Percentiles rank a stretch among this genome's conserved stretches.
phyloP scores from a whole-genome alignment of 106 monocot species.

The Acorus calamus region DNA sequence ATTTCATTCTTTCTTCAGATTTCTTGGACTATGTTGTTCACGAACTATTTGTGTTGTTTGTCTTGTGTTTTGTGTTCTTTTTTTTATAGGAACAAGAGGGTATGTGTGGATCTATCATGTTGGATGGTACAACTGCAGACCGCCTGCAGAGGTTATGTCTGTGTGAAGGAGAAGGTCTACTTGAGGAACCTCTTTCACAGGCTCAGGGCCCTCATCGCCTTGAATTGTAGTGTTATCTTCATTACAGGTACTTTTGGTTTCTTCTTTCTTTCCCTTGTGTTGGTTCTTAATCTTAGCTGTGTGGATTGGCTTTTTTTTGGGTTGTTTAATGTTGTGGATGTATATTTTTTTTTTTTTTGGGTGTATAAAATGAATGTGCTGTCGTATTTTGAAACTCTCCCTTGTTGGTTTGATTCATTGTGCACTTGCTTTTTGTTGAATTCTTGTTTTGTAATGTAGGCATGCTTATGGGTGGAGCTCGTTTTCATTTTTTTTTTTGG shows the following conservation, averaged over 20 bases:
- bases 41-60: neutral
- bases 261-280: too few relatives aligned
- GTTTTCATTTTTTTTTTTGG: too few relatives aligned
- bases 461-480: too few relatives aligned
- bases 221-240: conserved; percentile 77
- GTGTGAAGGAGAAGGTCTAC: conserved; percentile 58
- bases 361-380: too few relatives aligned
- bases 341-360: too few relatives aligned
- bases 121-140: conserved; percentile 72
- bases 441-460: too few relatives aligned
- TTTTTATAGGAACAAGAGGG: conserved; percentile 66
- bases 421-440: too few relatives aligned
- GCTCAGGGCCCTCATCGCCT: conserved; percentile 70
- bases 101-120: conserved; percentile 89
- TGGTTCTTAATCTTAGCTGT: too few relatives aligned
- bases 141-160: conserved; percentile 27
- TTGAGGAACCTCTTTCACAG: conserved; percentile 71
- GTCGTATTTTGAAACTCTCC: too few relatives aligned
- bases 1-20: neutral
- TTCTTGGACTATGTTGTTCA: neutral
- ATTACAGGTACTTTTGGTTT: conserved; percentile 41
- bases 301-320: too few relatives aligned
- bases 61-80: neutral
- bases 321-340: too few relatives aligned
- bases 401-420: too few relatives aligned